Base-by-base conservation (phyloP, 768 basidiomycete species). In the Kwoniella bestiolae region DNA sequence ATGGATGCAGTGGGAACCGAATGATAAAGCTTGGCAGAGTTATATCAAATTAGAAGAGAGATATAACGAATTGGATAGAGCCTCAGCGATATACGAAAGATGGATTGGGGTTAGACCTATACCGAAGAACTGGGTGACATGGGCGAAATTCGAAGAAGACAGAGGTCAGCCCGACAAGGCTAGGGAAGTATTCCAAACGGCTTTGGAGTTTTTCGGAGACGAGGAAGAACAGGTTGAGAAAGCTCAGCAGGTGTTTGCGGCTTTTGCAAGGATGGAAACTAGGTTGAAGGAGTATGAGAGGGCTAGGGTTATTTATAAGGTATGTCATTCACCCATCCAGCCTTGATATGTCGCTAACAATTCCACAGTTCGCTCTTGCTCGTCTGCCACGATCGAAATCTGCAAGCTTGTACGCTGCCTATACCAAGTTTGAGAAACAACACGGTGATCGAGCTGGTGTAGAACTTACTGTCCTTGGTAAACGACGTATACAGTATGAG, bases 1-100 rank as follows among this genome's bases (percentile, higher is more conserved):
- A 50, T 99, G 96, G 96, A 95, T 98, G 93, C 87, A 92, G 70
- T 98, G 96, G 96, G 96, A 98, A 79, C 96, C 96, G 0, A 94
- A 98, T 74, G 96, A 98, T 86, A 97, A 97, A 84, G 94, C 95
- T 3, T 99, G 95, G 95, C 91, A 94, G 78, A 92, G 93, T n/a
- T 98, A 95, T 82, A 91, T 98, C 85, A 98, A 99, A 83, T 85
- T 98, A 80, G 96, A 99, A 83, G 88, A 90, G 77, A 86, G 96
- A 56, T 99, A 98, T 79, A 84, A 88, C 62, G 96, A 99, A 81
- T 82, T 88, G 23, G 96, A 97, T 73, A 86, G 96, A 8, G 95
- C 94, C 2, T 95, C 93, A 64, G 84, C 89, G 23, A 90, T 98
- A 35, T 96, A 95, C 78, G 95, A 98, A 62, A 75, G 81, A 53